Evolutionary conservation across 495 filamentous ascomycete species (phyloP).

Genomic region (Penicillium robsamsonii): DNA sequence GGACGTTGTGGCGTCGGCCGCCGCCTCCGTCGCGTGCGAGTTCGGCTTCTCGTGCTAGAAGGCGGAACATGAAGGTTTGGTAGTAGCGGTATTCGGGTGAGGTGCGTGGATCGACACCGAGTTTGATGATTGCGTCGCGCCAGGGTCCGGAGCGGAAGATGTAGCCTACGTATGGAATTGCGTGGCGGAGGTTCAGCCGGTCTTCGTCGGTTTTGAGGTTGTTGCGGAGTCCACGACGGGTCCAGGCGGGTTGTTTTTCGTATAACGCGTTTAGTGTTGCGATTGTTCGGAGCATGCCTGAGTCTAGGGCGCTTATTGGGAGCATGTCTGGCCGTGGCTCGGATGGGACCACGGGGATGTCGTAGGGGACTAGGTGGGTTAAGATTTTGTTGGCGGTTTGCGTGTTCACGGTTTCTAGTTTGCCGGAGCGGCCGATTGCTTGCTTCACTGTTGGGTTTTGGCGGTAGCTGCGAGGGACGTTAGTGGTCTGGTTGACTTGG

Average conservation of each 20-base stretch:
- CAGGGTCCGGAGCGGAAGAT: constrained; percentile 88
- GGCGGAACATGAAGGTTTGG: constrained; percentile 80
- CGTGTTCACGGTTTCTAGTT: constrained; percentile 52
- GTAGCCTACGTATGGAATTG: constrained; percentile 77
- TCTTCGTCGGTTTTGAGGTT: constrained; percentile 46
- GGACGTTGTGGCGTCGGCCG: constrained; percentile 42
- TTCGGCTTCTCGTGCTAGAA: constrained; percentile 71
- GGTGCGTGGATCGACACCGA: constrained; percentile 79
- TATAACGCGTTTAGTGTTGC: constrained; percentile 58
- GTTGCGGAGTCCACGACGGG: constrained; percentile 74
- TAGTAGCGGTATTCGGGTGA: constrained; percentile 74
- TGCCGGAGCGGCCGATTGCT: constrained; percentile 49
- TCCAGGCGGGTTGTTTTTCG: constrained; percentile 78
- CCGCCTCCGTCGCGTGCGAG: constrained; percentile 76
- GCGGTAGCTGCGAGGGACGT: constrained; percentile 42
- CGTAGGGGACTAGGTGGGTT: constrained; percentile 61
- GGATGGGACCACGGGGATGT: constrained; percentile 51
- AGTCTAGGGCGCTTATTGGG: constrained; percentile 44
- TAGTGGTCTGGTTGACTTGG: constrained; percentile 1
- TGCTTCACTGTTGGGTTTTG: constrained; percentile 59
- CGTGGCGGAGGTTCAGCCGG: constrained; percentile 57
- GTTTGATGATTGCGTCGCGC: constrained; percentile 79
- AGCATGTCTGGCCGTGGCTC: constrained; percentile 49
- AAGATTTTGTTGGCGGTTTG: constrained; percentile 49
- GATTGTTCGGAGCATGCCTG: constrained; percentile 57